Percentiles rank a stretch among this genome's conserved stretches.
These are phyloP conservation scores for Ustilaginoidea virens DNA, from an alignment of 2,329 filamentous ascomycete genomes.

Conservation along the genomic window DNA sequence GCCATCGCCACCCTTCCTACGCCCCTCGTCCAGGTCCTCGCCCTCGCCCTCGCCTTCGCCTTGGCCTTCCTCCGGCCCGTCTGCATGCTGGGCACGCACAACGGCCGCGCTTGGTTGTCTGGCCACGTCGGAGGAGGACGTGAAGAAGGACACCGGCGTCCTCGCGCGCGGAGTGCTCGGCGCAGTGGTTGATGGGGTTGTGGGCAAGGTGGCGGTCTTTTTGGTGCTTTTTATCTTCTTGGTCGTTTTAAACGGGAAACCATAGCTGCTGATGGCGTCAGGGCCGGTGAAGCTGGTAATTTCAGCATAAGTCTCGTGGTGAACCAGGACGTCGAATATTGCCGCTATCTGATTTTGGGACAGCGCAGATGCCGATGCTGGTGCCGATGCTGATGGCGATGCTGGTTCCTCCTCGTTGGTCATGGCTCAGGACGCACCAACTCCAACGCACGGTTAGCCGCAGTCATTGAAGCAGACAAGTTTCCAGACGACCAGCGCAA, in stretches of 20 bases:
- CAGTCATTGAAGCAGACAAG: too few species aligned
- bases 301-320: constrained; percentile 47
- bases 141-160: constrained; percentile 9
- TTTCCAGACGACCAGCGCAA: too few species aligned
- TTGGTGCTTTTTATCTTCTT: too few species aligned
- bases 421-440: too few species aligned
- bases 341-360: constrained; percentile 28
- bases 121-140: too few species aligned
- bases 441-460: too few species aligned
- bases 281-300: constrained; percentile 57
- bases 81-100: too few species aligned
- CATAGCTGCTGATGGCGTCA: constrained; percentile 48
- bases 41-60: too few species aligned
- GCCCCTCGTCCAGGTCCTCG: too few species aligned
- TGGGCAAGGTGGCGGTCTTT: constrained; percentile 7
- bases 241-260: constrained; percentile 44
- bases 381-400: not conserved
- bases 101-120: too few species aligned
- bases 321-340: constrained; percentile 44
- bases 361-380: not conserved
- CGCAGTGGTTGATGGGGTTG: constrained; percentile 11
- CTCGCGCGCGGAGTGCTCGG: constrained; percentile 14
- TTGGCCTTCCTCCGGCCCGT: too few species aligned
- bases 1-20: too few species aligned
- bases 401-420: not conserved